Conservation (phyloP, 1,139 yeast species). For the Lodderomyces oxycetoniae region DNA sequence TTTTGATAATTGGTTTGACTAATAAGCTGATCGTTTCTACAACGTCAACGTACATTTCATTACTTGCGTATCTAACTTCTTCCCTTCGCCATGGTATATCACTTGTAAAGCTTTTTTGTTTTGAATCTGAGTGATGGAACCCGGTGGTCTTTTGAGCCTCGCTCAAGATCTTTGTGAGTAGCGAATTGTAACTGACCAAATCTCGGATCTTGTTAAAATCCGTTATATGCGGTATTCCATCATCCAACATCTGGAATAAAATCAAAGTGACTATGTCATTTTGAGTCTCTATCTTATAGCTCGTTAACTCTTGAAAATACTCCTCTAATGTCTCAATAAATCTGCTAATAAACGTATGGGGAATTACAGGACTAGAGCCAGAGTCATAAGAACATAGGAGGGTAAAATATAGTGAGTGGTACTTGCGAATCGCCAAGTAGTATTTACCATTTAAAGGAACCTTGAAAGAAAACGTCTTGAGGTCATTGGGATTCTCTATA, state of each 20-base stretch:
- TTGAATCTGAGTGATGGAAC: slow-evolving; percentile 1
- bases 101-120: slow-evolving; percentile 3
- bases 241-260: slow-evolving; percentile 59
- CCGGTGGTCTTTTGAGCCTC: slow-evolving; percentile 27
- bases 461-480: slow-evolving; percentile 7
- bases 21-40: slow-evolving; percentile 54
- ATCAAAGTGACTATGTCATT: slow-evolving; percentile 59
- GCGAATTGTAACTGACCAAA: slow-evolving; percentile 56
- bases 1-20: slow-evolving; percentile 24
- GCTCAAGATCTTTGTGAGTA: slow-evolving; percentile 34
- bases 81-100: slow-evolving; percentile 70
- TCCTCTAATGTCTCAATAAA: slow-evolving; percentile 50
- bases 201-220: slow-evolving; percentile 71
- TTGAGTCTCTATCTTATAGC: slow-evolving; percentile 58
- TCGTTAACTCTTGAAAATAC: slow-evolving; percentile 57
- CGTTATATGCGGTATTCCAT: slow-evolving; percentile 67
- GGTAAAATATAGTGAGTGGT: slow-evolving; percentile 8
- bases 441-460: slow-evolving; percentile 9
- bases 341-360: slow-evolving; percentile 51
- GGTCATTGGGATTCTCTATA: no score
- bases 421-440: slow-evolving; percentile 7
- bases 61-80: slow-evolving; percentile 60
- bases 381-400: slow-evolving; percentile 11
- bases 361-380: slow-evolving; percentile 42
- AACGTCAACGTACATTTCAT: slow-evolving; percentile 79